Conservation (phyloP, 257 asterid species). For the Capsicum rhomboideum region DNA sequence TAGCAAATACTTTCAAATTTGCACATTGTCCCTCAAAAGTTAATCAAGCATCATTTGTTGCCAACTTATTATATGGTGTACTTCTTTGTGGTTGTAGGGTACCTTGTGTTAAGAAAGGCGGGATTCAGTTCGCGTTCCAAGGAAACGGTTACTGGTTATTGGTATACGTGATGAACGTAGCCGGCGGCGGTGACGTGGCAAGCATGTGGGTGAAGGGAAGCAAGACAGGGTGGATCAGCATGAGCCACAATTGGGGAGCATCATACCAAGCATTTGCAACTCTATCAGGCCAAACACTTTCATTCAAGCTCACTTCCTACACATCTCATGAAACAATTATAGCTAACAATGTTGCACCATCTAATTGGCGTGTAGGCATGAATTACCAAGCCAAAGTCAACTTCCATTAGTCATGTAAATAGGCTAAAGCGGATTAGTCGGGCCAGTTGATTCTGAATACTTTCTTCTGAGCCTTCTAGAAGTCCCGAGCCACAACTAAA, state of each 20-base stretch:
- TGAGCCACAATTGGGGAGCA: slow-evolving; percentile 98
- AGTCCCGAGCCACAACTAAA: not conserved
- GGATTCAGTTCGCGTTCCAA: slow-evolving; percentile 47
- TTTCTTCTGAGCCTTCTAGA: not conserved
- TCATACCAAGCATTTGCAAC: slow-evolving; percentile 69
- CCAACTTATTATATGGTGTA: too few species aligned
- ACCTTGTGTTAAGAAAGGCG: slow-evolving; percentile 39
- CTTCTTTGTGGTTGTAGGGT: slow-evolving; percentile 41
- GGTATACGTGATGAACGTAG: slow-evolving; percentile 76
- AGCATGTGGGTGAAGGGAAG: slow-evolving; percentile 71
- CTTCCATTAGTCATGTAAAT: slow-evolving; percentile 30
- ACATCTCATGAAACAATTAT: slow-evolving; percentile 42
- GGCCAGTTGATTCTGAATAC: not conserved
- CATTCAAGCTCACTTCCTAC: slow-evolving; percentile 60
- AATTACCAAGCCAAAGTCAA: slow-evolving; percentile 38
- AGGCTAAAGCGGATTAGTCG: not conserved
- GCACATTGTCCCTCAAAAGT: too few species aligned
- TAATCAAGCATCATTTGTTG: too few species aligned
- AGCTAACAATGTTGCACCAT: slow-evolving; percentile 59
- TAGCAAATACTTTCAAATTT: not conserved
- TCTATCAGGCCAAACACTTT: slow-evolving; percentile 61
- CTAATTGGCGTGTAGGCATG: slow-evolving; percentile 51
- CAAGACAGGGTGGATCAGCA: slow-evolving; percentile 62
- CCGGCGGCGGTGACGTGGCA: slow-evolving; percentile 59
- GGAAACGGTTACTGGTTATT: slow-evolving; percentile 83